These are phyloP conservation scores for Aspergillus sp. DNA, from an alignment of 2,329 filamentous ascomycete genomes.

Conservation along the genomic window DNA sequence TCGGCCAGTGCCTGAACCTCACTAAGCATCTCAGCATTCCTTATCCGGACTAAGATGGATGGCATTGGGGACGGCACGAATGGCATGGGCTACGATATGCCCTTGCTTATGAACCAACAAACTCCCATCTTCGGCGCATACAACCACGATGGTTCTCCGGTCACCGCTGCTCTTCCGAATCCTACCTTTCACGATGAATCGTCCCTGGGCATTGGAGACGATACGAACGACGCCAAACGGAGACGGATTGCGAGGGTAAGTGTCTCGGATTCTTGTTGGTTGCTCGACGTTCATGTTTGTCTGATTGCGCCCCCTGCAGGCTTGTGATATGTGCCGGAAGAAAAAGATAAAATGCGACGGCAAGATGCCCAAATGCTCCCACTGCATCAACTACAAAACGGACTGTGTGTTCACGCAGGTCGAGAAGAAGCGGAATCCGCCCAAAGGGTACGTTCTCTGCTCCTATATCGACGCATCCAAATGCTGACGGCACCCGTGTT, in stretches of 20 bases:
- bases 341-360: conserved; percentile 96
- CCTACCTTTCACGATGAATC: conserved; percentile 46
- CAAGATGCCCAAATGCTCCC: conserved; percentile 89
- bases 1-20: conserved; percentile 8
- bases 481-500: conserved; percentile 17
- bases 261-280: neutral
- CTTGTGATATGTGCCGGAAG: conserved; percentile 95
- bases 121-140: conserved; percentile 70
- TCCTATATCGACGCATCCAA: conserved; percentile 37
- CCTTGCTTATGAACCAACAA: conserved; percentile 61
- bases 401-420: conserved; percentile 97
- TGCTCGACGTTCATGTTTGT: neutral
- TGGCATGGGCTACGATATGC: conserved; percentile 44
- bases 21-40: neutral
- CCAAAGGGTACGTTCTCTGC: conserved; percentile 72
- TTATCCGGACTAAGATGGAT: conserved; percentile 29
- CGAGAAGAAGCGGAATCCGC: conserved; percentile 96
- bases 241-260: conserved; percentile 83
- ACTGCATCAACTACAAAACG: conserved; percentile 97
- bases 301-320: conserved; percentile 50
- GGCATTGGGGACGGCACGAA: conserved; percentile 38
- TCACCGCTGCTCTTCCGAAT: conserved; percentile 50
- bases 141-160: conserved; percentile 58
- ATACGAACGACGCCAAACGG: conserved; percentile 78
- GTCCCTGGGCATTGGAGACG: conserved; percentile 45